A percentile compares a stretch with the other conserved stretches of the same genome.
Evolutionary conservation across 495 filamentous ascomycete species (phyloP).

Genomic region (Aspergillus saccharolyticus): DNA sequence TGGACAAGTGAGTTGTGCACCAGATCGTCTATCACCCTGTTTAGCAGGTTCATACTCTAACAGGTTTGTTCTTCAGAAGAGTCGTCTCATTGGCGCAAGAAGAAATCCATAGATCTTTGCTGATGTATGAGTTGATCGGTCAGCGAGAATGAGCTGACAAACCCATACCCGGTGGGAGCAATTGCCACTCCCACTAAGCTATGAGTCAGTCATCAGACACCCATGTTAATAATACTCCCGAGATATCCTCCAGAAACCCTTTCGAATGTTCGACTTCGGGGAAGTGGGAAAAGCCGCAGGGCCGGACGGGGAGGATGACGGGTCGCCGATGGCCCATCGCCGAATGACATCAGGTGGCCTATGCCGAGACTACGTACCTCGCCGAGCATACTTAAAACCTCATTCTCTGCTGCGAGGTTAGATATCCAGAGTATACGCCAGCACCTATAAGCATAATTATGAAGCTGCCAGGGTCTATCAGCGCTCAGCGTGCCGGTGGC

Average conservation of each 20-base stretch:
- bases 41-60: too few species aligned
- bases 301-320: background rate
- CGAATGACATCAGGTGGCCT: background rate
- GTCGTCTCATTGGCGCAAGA: too few species aligned
- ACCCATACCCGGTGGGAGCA: too few species aligned
- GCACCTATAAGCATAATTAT: background rate
- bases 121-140: too few species aligned
- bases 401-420: background rate
- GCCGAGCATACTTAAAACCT: background rate
- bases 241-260: too few species aligned
- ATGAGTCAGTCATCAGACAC: background rate
- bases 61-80: too few species aligned
- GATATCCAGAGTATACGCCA: background rate
- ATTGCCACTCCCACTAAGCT: too few species aligned
- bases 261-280: background rate
- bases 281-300: constrained; percentile 1
- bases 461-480: background rate
- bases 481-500: too few species aligned
- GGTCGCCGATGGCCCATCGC: background rate
- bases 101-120: too few species aligned
- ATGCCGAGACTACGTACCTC: background rate
- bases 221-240: background rate
- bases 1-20: too few species aligned
- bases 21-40: too few species aligned
- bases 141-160: too few species aligned